Evolutionary conservation across 1,139 yeast species (phyloP), one percentile per base, ranked within the genome.

Genomic region (Scheffersomyces segobiensis): DNA sequence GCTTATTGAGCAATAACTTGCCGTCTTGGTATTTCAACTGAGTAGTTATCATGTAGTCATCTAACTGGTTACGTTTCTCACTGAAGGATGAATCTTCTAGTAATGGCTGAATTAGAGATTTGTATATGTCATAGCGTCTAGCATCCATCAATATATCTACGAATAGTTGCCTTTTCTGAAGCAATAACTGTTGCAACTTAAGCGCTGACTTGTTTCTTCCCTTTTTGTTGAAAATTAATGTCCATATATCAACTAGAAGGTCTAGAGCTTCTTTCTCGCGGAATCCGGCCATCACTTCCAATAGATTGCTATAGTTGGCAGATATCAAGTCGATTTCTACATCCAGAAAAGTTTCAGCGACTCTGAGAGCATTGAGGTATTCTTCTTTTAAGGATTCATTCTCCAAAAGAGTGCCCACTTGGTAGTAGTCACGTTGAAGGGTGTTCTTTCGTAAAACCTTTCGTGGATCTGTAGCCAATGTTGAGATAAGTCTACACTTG

Each of bases 191-290:
- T 53, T 71, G 73, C 8, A 73, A 59, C n/a, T 17, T 48, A 48
- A 17, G 50, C 10, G 18, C 50, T 19, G 50, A 48, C 24, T 48
- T 24, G 17, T 48, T 24, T 18, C 19, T 49, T 22, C 52, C n/a
- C 21, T 59, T 59, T 19, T 54, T 59, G 19, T 49, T 52, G 49
- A 64, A 63, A 3, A 64, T 59, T 10, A 56, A 52, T 17, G 55
- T 56, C 76, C 77, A 73, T n/a, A 71, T 63, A 20, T 63, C 64
- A 56, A 71, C 64, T 7, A 71, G 55, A 21, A 71, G 59, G 2
- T 60, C 61, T 22, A 70, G 55, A 1, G 65, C 55, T 3, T 56
- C 54, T 3, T 59, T 57, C 18, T 59, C 59, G 2, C 67, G 63
- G 52, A 64, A 67, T 10, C 70, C 70, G 53, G 63, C 60, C 6